Conservation (phyloP, 306 rosid species). For the Vigna mungo region DNA sequence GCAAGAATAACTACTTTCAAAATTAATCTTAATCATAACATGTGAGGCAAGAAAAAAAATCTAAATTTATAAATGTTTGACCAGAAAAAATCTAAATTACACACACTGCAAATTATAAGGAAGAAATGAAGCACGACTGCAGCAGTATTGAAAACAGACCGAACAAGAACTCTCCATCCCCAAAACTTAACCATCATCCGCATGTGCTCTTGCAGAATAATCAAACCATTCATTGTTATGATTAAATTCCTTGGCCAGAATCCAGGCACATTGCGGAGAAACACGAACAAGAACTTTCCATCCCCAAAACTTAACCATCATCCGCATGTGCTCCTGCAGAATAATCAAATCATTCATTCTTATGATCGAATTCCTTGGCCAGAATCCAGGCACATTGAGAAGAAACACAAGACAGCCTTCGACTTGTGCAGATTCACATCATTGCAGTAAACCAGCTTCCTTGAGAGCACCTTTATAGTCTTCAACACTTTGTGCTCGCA, state of each 20-base stretch:
- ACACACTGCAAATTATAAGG: neutral
- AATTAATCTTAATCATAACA: too few relatives aligned
- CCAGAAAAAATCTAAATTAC: neutral
- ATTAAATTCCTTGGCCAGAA: constrained; percentile 4
- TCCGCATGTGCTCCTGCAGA: constrained; percentile 9
- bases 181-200: neutral
- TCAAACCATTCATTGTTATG: neutral
- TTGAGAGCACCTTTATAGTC: constrained; percentile 66
- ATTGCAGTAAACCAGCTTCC: constrained; percentile 63
- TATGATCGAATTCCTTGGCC: constrained; percentile 11
- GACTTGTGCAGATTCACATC: constrained; percentile 25
- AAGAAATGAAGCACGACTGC: neutral
- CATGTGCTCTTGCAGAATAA: constrained; percentile 13
- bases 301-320: constrained; percentile 12
- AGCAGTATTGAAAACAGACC: constrained; percentile 3
- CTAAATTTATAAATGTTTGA: neutral
- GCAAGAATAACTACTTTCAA: too few relatives aligned
- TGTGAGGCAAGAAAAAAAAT: too few relatives aligned
- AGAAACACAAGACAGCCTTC: constrained; percentile 26
- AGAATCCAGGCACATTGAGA: constrained; percentile 13
- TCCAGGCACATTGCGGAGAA: constrained; percentile 1
- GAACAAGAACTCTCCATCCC: constrained; percentile 34
- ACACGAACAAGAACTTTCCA: constrained; percentile 30
- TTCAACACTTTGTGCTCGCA: constrained; percentile 45
- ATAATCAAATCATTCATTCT: neutral